Evolutionary conservation across 2,329 filamentous ascomycete species (phyloP).

Genomic region (Sclerotinia borealis): DNA sequence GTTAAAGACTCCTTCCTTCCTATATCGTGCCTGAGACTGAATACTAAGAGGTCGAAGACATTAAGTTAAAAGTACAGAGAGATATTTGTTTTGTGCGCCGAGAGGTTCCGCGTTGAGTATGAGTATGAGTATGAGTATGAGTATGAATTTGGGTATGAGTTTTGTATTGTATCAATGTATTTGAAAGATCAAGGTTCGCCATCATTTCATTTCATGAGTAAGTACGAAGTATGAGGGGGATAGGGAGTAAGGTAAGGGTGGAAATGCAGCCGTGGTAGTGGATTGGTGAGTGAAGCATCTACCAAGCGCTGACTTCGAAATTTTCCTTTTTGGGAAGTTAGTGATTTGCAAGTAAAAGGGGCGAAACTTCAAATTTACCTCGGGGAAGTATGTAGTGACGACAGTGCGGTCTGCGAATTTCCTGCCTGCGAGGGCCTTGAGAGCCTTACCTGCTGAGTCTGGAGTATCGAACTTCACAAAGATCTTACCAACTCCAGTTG

Average conservation of each 20-base stretch:
- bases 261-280: not conserved
- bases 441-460: constrained; percentile 74
- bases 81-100: not conserved
- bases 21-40: not conserved
- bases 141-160: not conserved
- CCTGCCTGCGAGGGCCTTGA: constrained; percentile 83
- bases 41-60: not conserved
- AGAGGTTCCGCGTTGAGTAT: not conserved
- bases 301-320: constrained; percentile 57
- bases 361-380: constrained; percentile 47
- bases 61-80: constrained; percentile 6
- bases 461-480: constrained; percentile 85
- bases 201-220: not conserved
- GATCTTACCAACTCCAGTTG: constrained; percentile 91
- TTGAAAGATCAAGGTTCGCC: not conserved
- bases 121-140: not conserved
- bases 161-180: too few relatives aligned
- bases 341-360: constrained; percentile 30
- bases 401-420: constrained; percentile 97
- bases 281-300: constrained; percentile 11
- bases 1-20: not conserved
- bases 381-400: constrained; percentile 92
- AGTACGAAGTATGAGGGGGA: not conserved
- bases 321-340: constrained; percentile 59
- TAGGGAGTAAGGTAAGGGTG: not conserved